Percentiles rank a stretch among this genome's conserved stretches.
These are phyloP conservation scores for Kodamaea laetipori DNA, from an alignment of 805 yeast genomes.

Conservation along the genomic window DNA sequence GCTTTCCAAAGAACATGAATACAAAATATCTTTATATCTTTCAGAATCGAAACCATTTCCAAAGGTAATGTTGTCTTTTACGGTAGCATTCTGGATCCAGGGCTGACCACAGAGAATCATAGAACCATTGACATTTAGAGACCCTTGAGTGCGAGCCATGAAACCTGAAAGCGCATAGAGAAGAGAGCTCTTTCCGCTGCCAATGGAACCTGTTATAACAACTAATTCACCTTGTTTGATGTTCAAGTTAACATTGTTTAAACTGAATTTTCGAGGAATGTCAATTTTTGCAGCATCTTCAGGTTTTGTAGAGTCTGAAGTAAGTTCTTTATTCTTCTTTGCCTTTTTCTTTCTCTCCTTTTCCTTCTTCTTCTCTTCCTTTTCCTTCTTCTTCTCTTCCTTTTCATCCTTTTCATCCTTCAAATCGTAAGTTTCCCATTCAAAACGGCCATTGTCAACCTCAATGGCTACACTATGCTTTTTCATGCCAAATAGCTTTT, in stretches of 20 bases:
- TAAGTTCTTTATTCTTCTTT: constrained; percentile 26
- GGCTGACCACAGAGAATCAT: constrained; percentile 63
- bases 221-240: constrained; percentile 68
- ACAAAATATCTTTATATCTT: constrained; percentile 55
- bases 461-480: constrained; percentile 45
- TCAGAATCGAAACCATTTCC: constrained; percentile 57
- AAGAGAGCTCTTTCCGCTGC: constrained; percentile 79
- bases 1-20: constrained; percentile 64
- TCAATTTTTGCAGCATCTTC: constrained; percentile 9
- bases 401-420: constrained; percentile 20
- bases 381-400: constrained; percentile 1
- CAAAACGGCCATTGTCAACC: constrained; percentile 57
- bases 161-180: constrained; percentile 71
- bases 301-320: not conserved
- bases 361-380: constrained; percentile 13
- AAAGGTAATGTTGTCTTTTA: constrained; percentile 73
- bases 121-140: constrained; percentile 53
- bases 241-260: constrained; percentile 51
- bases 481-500: constrained; percentile 27
- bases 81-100: constrained; percentile 83
- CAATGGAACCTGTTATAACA: constrained; percentile 78
- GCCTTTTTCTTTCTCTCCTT: constrained; percentile 13
- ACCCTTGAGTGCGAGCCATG: constrained; percentile 60
- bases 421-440: constrained; percentile 54
- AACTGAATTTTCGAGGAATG: constrained; percentile 8